These are phyloP conservation scores for Aspergillus ruber DNA, from an alignment of 2,329 filamentous ascomycete genomes.

Conservation along the genomic window DNA sequence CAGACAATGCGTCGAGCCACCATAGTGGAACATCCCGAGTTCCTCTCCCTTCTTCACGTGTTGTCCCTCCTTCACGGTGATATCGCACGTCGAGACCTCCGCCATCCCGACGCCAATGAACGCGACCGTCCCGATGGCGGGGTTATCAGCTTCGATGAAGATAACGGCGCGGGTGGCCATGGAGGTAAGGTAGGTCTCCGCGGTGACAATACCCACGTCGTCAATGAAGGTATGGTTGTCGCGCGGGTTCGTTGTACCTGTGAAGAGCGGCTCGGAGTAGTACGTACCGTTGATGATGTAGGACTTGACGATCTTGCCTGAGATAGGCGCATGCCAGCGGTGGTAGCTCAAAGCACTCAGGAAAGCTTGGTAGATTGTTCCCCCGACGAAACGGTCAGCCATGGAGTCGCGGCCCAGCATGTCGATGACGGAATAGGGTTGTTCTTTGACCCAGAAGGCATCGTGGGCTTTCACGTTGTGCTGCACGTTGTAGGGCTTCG, in stretches of 20 bases:
- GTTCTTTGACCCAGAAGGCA: slow-evolving; percentile 61
- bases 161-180: slow-evolving; percentile 63
- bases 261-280: slow-evolving; percentile 54
- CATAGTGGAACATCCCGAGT: slow-evolving; percentile 72
- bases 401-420: slow-evolving; percentile 55
- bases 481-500: slow-evolving; percentile 48
- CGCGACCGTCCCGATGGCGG: slow-evolving; percentile 59
- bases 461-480: slow-evolving; percentile 50
- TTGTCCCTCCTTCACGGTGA: slow-evolving; percentile 60
- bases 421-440: slow-evolving; percentile 59
- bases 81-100: slow-evolving; percentile 66
- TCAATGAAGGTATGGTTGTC: slow-evolving; percentile 18
- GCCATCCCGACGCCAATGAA: slow-evolving; percentile 69
- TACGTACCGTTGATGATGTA: slow-evolving; percentile 59
- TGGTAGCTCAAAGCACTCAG: slow-evolving; percentile 62
- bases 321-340: slow-evolving; percentile 62
- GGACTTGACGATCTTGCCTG: slow-evolving; percentile 51
- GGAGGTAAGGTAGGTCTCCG: slow-evolving; percentile 59
- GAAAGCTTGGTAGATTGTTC: slow-evolving; percentile 65
- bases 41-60: slow-evolving; percentile 62
- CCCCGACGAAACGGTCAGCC: slow-evolving; percentile 49
- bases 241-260: slow-evolving; percentile 35
- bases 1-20: slow-evolving; percentile 62
- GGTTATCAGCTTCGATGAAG: slow-evolving; percentile 62
- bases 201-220: slow-evolving; percentile 20